Conservation (phyloP, 176 grass and related monocot genomes). For the Aechmea fasciata region DNA sequence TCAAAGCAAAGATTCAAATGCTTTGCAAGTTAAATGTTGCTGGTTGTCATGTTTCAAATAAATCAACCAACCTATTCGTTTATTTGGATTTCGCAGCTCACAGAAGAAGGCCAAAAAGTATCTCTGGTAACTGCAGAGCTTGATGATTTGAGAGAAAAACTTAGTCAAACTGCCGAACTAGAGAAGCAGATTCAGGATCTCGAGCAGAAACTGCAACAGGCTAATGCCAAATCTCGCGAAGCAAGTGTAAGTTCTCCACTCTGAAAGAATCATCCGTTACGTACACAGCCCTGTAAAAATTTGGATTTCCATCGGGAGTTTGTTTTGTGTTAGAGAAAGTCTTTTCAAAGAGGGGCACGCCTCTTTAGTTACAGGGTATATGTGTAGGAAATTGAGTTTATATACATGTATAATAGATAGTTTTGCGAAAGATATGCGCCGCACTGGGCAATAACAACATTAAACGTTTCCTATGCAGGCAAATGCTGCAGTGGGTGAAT, state of each 20-base stretch:
- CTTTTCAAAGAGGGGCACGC: no score
- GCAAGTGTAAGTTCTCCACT: conserved; percentile 15
- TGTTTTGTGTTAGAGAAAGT: no score
- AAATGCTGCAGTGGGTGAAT: conserved; percentile 18
- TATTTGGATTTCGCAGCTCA: conserved; percentile 31
- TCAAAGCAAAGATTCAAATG: not conserved
- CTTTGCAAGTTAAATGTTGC: not conserved
- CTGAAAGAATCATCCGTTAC: not conserved
- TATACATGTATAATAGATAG: not conserved
- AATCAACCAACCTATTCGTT: not conserved
- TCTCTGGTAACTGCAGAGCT: conserved; percentile 40
- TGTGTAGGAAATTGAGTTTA: not conserved
- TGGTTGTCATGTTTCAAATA: not conserved
- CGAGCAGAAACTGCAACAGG: conserved; percentile 59
- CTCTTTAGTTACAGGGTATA: no score
- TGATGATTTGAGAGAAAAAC: conserved; percentile 44
- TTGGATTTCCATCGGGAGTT: no score
- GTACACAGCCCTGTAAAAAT: no score
- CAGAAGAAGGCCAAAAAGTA: conserved; percentile 42
- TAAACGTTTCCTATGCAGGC: conserved; percentile 32
- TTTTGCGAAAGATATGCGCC: not conserved
- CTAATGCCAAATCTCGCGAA: conserved; percentile 30
- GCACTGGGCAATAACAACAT: not conserved
- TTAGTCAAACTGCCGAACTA: conserved; percentile 47
- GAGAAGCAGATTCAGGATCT: conserved; percentile 71